A percentile compares a stretch with the other conserved stretches of the same genome.
Conservation (phyloP, 345 rosid genomes). For the Syzygium jambos region DNA sequence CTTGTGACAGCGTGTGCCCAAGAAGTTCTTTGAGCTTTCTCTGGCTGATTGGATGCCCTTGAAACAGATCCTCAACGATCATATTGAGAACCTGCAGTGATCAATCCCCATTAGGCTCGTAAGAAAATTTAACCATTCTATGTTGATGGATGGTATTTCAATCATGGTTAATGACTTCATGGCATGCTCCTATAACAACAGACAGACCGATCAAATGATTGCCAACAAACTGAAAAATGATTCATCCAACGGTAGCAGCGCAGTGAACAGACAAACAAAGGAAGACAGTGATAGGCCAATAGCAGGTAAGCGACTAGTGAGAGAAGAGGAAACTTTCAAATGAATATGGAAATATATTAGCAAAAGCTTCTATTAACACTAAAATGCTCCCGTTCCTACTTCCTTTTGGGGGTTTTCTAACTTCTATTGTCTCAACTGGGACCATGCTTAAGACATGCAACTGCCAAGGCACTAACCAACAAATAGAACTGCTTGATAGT, state of each 20-base stretch:
- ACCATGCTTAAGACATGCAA: background rate
- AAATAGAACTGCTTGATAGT: background rate
- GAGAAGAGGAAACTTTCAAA: background rate
- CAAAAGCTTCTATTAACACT: background rate
- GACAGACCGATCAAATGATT: background rate
- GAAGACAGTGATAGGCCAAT: background rate
- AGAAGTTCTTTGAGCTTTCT: conserved; percentile 91
- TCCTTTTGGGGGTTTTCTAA: background rate
- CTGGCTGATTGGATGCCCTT: conserved; percentile 90
- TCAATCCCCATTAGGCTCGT: background rate
- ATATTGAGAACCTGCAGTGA: conserved; percentile 62
- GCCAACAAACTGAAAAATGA: background rate
- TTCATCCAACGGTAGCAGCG: background rate
- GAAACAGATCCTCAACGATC: conserved; percentile 83
- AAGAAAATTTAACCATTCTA: background rate
- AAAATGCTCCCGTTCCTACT: background rate
- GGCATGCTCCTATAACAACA: background rate
- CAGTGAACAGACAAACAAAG: background rate
- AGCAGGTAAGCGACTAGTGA: background rate
- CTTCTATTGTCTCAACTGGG: background rate
- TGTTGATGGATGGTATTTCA: background rate
- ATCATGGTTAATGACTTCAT: background rate
- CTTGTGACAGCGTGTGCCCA: conserved; percentile 91
- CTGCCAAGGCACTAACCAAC: background rate
- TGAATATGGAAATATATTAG: background rate